Conservation (phyloP, 306 rosid genomes). For the Casuarina glauca region DNA sequence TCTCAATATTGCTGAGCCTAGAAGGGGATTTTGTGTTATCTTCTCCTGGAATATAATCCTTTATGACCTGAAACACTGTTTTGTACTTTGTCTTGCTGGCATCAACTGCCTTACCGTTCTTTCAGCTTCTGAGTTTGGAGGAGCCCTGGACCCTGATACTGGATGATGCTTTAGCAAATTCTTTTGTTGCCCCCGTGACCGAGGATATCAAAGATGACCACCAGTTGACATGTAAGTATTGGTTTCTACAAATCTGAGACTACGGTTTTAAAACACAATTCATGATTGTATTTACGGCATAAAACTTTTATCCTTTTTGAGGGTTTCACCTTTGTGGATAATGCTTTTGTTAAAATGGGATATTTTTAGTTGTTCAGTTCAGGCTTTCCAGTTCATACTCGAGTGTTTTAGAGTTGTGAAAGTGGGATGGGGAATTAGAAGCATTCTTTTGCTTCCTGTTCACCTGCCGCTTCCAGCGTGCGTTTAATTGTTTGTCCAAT, state of each 20-base stretch:
- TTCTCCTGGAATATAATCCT: slow-evolving; percentile 4
- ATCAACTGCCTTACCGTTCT: slow-evolving; percentile 13
- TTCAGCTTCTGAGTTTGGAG: slow-evolving; percentile 84
- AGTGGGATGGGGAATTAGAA: not conserved
- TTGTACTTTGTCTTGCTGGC: slow-evolving; percentile 3
- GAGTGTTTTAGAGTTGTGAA: not conserved
- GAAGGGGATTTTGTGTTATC: not conserved
- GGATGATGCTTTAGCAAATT: slow-evolving; percentile 91
- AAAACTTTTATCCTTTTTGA: not conserved
- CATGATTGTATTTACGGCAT: not conserved
- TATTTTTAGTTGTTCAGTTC: not conserved
- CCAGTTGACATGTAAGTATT: slow-evolving; percentile 74
- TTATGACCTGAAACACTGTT: slow-evolving; percentile 6
- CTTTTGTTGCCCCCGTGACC: slow-evolving; percentile 87
- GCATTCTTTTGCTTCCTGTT: not conserved
- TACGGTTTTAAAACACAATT: not conserved
- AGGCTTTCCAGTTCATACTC: not conserved
- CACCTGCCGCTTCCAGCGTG: not conserved
- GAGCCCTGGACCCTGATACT: slow-evolving; percentile 85
- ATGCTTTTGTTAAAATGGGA: not conserved
- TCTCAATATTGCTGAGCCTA: too few relatives aligned
- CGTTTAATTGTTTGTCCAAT: slow-evolving; percentile 9
- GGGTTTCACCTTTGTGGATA: not conserved
- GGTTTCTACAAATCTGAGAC: not conserved
- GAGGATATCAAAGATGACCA: slow-evolving; percentile 79